phyloP scores from a whole-genome alignment of 148 eudicot species.

The Cornus suecica region DNA sequence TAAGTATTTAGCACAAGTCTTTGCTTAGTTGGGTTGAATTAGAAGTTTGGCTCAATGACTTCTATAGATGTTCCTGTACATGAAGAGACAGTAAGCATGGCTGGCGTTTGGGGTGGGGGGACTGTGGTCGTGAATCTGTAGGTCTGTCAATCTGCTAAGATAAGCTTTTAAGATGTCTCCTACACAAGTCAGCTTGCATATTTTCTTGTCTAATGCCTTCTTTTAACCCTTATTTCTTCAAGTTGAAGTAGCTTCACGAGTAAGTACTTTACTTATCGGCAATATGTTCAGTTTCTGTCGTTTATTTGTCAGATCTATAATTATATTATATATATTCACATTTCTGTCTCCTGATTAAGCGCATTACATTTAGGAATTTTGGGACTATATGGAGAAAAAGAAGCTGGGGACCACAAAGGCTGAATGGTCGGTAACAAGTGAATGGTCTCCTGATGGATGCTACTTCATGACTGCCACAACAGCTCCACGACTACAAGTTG shows the following conservation, averaged over 20 bases:
- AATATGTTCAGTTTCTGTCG: not conserved
- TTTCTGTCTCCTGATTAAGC: not conserved
- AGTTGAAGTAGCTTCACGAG: not conserved
- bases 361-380: conserved; percentile 56
- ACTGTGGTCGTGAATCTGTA: not conserved
- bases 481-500: conserved; percentile 94
- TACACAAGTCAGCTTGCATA: not conserved
- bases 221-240: not conserved
- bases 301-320: no score
- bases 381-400: conserved; percentile 91
- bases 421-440: conserved; percentile 92
- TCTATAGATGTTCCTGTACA: no score
- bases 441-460: conserved; percentile 95
- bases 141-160: not conserved
- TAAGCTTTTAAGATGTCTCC: not conserved
- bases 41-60: no score
- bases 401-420: conserved; percentile 77
- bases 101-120: not conserved
- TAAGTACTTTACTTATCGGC: not conserved
- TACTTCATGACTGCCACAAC: conserved; percentile 96
- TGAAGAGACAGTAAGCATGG: not conserved
- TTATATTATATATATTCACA: not conserved
- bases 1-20: no score
- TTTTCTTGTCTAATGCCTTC: not conserved
- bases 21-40: no score